Evolutionary conservation across 2,329 filamentous ascomycete species (phyloP).

Genomic region (Paramyrothecium roridum): DNA sequence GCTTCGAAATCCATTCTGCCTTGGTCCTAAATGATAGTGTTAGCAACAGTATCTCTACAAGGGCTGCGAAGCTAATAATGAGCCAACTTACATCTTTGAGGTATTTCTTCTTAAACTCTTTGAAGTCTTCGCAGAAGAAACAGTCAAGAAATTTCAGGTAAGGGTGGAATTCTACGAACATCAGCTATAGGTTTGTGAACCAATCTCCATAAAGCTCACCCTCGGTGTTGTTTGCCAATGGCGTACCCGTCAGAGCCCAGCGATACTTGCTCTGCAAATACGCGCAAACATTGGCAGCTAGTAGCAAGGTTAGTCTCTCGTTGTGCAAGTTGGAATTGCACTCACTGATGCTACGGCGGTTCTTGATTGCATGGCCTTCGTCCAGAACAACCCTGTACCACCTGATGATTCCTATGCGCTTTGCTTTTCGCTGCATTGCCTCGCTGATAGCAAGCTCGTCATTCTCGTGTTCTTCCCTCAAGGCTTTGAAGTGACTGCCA

Average conservation of each 20-base stretch:
- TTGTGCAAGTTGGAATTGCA: too few species aligned
- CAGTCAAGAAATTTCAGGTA: conserved; percentile 29
- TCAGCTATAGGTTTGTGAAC: fast-evolving
- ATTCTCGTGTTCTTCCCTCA: not conserved
- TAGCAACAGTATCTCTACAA: too few species aligned
- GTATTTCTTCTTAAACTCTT: conserved; percentile 12
- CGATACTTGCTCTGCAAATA: conserved; percentile 22
- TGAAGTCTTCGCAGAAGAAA: conserved; percentile 1
- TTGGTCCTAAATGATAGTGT: conserved; percentile 5
- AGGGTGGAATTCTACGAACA: conserved; percentile 27
- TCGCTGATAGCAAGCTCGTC: conserved; percentile 16
- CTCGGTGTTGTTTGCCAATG: conserved; percentile 23
- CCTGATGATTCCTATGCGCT: conserved; percentile 21
- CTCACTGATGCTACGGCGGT: conserved; percentile 29
- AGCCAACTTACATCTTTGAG: conserved; percentile 10
- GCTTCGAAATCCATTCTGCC: conserved; percentile 13
- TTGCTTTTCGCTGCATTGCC: conserved; percentile 36
- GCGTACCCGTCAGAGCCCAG: conserved; percentile 34
- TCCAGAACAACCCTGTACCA: conserved; percentile 55
- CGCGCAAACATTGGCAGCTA: conserved; percentile 18
- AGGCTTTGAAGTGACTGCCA: fast-evolving
- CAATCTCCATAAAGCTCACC: conserved; percentile 15
- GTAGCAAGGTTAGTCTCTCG: not conserved
- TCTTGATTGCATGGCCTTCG: conserved; percentile 56
- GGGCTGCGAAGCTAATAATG: not conserved